Evolutionary conservation across 1,139 yeast genomes (phyloP).

Genomic region (Blastobotrys elegans): DNA sequence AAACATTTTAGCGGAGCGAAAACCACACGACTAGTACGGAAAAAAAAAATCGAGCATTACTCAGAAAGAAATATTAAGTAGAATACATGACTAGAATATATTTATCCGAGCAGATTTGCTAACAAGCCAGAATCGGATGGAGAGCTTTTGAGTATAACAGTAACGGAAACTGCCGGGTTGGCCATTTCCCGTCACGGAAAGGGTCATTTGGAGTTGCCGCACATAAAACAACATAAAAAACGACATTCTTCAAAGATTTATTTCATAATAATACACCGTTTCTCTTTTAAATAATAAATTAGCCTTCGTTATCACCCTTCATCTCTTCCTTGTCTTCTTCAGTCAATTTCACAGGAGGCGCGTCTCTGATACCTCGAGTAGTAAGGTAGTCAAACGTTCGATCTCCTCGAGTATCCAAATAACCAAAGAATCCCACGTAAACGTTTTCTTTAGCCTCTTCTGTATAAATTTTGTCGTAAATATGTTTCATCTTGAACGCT

Average conservation of each 20-base stretch:
- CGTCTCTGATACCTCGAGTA: constrained; percentile 48
- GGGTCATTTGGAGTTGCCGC: too few relatives aligned
- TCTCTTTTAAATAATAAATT: background rate
- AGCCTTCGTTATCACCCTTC: constrained; percentile 30
- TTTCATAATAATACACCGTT: too few relatives aligned
- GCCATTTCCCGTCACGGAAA: too few relatives aligned
- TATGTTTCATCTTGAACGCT: constrained; percentile 78
- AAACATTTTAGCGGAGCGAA: too few relatives aligned
- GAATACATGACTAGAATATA: too few relatives aligned
- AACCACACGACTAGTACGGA: background rate
- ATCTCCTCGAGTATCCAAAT: constrained; percentile 69
- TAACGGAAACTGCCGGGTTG: too few relatives aligned
- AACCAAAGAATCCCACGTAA: constrained; percentile 83
- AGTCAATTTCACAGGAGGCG: constrained; percentile 19
- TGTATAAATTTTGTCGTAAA: constrained; percentile 85
- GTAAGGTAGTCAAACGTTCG: constrained; percentile 74
- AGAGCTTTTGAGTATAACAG: too few relatives aligned
- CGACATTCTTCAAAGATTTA: too few relatives aligned
- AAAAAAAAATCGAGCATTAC: background rate
- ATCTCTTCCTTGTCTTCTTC: constrained; percentile 31
- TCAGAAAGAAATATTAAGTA: too few relatives aligned
- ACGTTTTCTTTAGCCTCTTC: constrained; percentile 87
- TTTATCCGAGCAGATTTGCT: too few relatives aligned
- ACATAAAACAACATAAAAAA: too few relatives aligned
- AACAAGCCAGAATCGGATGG: too few relatives aligned